phyloP scores from a whole-genome alignment of 2,329 filamentous ascomycete species.

The Mycosphaerelloides madeirae region DNA sequence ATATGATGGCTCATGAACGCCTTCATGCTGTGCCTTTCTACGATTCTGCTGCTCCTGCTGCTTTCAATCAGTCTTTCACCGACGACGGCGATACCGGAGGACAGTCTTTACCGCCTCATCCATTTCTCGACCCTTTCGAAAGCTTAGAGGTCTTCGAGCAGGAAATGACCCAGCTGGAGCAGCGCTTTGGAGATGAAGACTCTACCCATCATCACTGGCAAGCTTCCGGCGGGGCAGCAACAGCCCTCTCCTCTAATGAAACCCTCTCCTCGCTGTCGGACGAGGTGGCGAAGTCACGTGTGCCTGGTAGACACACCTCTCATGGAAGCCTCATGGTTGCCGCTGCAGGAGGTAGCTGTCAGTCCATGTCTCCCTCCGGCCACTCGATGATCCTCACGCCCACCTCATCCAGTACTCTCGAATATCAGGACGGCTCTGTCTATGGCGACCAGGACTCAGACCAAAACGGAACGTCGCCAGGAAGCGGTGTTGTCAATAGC shows the following conservation, averaged over 20 bases:
- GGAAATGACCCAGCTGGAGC: slow-evolving; percentile 4
- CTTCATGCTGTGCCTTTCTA: no score
- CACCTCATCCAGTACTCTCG: slow-evolving; percentile 17
- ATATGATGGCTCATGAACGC: no score
- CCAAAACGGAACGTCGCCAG: slow-evolving; percentile 15
- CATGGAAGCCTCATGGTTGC: slow-evolving; percentile 1
- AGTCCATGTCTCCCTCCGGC: slow-evolving; percentile 21
- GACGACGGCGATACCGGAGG: no score
- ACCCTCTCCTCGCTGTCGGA: background rate
- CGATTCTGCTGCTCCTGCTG: no score
- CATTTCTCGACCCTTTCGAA: background rate
- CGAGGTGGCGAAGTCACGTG: slow-evolving; percentile 12
- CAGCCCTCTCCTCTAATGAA: background rate
- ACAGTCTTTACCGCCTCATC: no score
- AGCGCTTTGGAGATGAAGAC: background rate
- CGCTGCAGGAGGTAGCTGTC: slow-evolving; percentile 8
- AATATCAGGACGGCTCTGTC: slow-evolving; percentile 4
- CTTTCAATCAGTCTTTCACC: no score
- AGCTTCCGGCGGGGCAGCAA: background rate
- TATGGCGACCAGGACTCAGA: slow-evolving; percentile 17
- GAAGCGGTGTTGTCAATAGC: slow-evolving; percentile 10
- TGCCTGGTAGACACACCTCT: background rate
- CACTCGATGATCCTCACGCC: slow-evolving; percentile 22
- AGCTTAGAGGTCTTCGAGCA: background rate
- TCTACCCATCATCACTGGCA: background rate